phyloP scores from a whole-genome alignment of 108 stramenopile genomes.

The Skeletonema costatum region DNA sequence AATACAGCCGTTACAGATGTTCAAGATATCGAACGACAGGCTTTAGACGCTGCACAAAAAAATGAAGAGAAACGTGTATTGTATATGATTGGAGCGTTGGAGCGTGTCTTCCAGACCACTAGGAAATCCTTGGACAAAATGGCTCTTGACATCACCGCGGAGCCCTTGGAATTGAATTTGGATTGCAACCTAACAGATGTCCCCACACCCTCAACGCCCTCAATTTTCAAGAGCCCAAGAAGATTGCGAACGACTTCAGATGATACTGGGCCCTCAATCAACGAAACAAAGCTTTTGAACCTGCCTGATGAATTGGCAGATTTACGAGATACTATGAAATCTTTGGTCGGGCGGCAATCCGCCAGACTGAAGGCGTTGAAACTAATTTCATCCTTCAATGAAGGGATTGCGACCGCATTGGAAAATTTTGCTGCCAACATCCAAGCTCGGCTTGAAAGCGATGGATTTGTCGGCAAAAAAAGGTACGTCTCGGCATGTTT shows the following conservation, averaged over 20 bases:
- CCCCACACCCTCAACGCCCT: not conserved
- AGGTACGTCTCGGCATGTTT: constrained; percentile 8
- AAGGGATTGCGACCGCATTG: constrained; percentile 35
- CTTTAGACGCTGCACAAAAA: constrained; percentile 56
- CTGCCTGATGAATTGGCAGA: constrained; percentile 61
- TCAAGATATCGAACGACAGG: constrained; percentile 52
- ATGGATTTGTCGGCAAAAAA: constrained; percentile 31
- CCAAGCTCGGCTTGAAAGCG: constrained; percentile 10
- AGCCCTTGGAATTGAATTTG: constrained; percentile 24
- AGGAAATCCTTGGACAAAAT: constrained; percentile 41
- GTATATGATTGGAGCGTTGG: constrained; percentile 43
- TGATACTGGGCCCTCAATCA: constrained; percentile 57
- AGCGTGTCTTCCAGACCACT: constrained; percentile 34
- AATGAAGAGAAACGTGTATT: constrained; percentile 59
- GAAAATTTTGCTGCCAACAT: constrained; percentile 32
- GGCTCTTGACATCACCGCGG: constrained; percentile 18
- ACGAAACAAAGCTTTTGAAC: constrained; percentile 71
- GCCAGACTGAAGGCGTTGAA: constrained; percentile 51
- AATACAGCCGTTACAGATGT: constrained; percentile 49
- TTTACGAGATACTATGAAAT: constrained; percentile 62
- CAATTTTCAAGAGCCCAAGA: constrained; percentile 32
- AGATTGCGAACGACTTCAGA: constrained; percentile 48
- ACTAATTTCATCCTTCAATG: constrained; percentile 48
- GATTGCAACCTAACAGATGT: constrained; percentile 12
- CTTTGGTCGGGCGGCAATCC: constrained; percentile 39